Conservation (phyloP, 495 filamentous ascomycete species). For the Extremus antarcticus region DNA sequence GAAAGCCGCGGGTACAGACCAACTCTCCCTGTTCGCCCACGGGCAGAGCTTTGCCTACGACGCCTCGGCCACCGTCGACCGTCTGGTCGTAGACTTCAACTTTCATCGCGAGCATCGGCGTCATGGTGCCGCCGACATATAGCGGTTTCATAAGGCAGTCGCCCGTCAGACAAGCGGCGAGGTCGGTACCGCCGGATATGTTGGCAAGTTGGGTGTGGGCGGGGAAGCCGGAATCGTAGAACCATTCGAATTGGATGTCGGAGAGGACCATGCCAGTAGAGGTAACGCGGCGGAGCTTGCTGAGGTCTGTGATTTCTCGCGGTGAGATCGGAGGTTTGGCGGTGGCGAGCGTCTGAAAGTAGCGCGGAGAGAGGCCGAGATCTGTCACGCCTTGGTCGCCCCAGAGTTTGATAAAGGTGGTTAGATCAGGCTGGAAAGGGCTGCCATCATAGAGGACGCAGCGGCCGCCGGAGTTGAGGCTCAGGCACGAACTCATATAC, state of each 20-base stretch:
- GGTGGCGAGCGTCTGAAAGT: slow-evolving; percentile 50
- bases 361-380: slow-evolving; percentile 63
- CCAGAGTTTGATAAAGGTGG: slow-evolving; percentile 47
- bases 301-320: slow-evolving; percentile 49
- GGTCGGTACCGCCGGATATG: slow-evolving; percentile 69
- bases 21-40: slow-evolving; percentile 61
- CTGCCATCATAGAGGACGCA: slow-evolving; percentile 66
- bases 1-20: slow-evolving; percentile 52
- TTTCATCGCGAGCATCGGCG: slow-evolving; percentile 50
- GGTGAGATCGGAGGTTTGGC: slow-evolving; percentile 49
- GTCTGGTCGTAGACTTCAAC: slow-evolving; percentile 54
- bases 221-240: slow-evolving; percentile 71
- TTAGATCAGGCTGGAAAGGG: slow-evolving; percentile 56
- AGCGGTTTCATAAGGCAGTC: slow-evolving; percentile 61
- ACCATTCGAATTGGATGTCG: slow-evolving; percentile 65
- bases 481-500: slow-evolving; percentile 51
- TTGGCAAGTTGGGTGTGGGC: slow-evolving; percentile 52
- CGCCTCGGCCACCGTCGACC: slow-evolving; percentile 42
- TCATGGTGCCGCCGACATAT: slow-evolving; percentile 60
- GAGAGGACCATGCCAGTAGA: slow-evolving; percentile 72
- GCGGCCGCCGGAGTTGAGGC: slow-evolving; percentile 45
- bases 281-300: slow-evolving; percentile 45
- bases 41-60: slow-evolving; percentile 46
- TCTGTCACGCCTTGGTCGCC: slow-evolving; percentile 46
- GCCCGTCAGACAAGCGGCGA: slow-evolving; percentile 58